These are phyloP conservation scores for Sclerotinia borealis DNA, from an alignment of 2,329 filamentous ascomycete genomes.

Conservation along the genomic window DNA sequence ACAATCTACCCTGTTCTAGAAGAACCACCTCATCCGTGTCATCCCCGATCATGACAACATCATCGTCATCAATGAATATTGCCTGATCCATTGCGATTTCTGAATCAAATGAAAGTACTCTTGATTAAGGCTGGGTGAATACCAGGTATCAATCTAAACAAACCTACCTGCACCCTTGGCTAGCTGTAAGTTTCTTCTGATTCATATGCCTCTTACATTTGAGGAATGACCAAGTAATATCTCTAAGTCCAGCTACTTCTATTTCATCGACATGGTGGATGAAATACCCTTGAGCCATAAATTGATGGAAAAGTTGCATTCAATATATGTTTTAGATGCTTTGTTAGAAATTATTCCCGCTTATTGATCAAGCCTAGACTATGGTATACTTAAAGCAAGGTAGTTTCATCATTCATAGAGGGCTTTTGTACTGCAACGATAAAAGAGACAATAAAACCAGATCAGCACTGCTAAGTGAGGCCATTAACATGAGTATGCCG, in stretches of 20 bases:
- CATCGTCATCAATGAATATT: not conserved
- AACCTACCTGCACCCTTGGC: not conserved
- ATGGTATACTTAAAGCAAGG: not conserved
- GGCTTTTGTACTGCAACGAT: not conserved
- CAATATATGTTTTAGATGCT: conserved; percentile 1
- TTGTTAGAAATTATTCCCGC: not conserved
- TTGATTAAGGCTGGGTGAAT: not conserved
- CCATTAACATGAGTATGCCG: not conserved
- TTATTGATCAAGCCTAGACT: not conserved
- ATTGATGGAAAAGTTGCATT: not conserved
- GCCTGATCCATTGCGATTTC: not conserved
- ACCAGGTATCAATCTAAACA: not conserved
- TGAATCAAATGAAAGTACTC: not conserved
- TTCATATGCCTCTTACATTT: not conserved
- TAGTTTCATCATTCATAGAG: not conserved
- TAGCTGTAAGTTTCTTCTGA: not conserved
- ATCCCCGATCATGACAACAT: not conserved
- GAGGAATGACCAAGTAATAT: not conserved
- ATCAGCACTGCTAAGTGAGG: not conserved
- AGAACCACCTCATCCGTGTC: not conserved
- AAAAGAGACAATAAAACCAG: not conserved
- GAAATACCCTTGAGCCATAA: not conserved
- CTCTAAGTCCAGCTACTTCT: not conserved
- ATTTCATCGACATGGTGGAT: not conserved
- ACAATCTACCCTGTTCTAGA: not conserved